Conservation (phyloP, 1,284 basidiomycete species). For the Rhodotorula glutinis region DNA sequence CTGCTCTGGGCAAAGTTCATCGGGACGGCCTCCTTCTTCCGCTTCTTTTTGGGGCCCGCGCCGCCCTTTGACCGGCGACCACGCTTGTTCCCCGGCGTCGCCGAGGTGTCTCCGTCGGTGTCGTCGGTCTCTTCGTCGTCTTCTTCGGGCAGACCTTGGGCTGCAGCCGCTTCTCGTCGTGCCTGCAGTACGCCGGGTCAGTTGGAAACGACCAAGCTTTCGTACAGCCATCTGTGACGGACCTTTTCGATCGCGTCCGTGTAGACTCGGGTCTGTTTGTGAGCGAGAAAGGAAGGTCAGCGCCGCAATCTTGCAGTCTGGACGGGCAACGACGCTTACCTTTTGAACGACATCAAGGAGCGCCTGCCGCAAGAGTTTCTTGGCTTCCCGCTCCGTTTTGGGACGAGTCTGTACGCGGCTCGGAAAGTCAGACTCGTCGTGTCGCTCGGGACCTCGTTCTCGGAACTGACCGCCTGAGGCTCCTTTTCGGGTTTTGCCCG, state of each 20-base stretch:
- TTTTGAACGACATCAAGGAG: slow-evolving; percentile 2
- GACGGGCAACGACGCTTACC: background rate
- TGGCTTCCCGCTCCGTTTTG: background rate
- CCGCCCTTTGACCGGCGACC: background rate
- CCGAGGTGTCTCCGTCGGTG: background rate
- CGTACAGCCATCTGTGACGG: background rate
- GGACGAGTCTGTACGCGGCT: background rate
- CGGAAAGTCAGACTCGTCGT: background rate
- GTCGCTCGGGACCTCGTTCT: background rate
- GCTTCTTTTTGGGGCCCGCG: slow-evolving; percentile 10
- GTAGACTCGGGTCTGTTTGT: background rate
- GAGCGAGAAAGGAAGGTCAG: background rate
- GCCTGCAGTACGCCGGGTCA: background rate
- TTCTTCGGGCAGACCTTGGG: background rate
- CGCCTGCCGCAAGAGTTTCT: background rate
- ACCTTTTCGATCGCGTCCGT: background rate
- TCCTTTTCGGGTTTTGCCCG: background rate
- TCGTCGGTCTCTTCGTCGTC: background rate
- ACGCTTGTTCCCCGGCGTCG: background rate
- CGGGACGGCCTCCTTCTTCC: slow-evolving; percentile 1
- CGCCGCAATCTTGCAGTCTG: background rate
- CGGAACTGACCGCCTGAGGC: background rate
- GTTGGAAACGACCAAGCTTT: background rate
- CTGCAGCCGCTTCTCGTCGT: background rate
- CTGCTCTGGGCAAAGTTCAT: slow-evolving; percentile 10